A percentile compares a stretch with the other conserved stretches of the same genome.
Conservation (phyloP, 1,284 basidiomycete genomes). For the Cutaneotrichosporon sp. region DNA sequence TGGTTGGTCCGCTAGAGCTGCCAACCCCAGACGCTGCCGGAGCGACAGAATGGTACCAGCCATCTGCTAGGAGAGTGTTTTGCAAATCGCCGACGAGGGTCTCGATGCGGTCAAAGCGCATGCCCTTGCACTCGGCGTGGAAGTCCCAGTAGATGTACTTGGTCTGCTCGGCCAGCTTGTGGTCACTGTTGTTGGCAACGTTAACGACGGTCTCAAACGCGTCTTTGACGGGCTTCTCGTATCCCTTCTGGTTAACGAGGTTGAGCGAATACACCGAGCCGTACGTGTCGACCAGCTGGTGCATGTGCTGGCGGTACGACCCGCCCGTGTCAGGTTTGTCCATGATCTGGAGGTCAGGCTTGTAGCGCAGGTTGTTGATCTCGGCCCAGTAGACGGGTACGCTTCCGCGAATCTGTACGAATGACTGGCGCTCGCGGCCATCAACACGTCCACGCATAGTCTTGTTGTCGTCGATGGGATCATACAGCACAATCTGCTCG, state of each 20-base stretch:
- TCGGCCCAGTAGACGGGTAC: constrained; percentile 97
- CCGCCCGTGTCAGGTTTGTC: constrained; percentile 79
- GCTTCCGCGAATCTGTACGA: constrained; percentile 91
- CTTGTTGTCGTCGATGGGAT: constrained; percentile 56
- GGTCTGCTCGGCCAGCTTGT: constrained; percentile 54
- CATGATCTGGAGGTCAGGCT: constrained; percentile 96
- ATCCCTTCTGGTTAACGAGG: constrained; percentile 91
- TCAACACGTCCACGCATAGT: constrained; percentile 51
- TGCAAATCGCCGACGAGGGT: constrained; percentile 75
- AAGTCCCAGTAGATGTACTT: constrained; percentile 98
- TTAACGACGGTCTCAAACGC: constrained; percentile 78
- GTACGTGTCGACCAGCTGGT: constrained; percentile 72
- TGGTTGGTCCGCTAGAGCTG: constrained; percentile 22
- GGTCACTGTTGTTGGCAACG: constrained; percentile 41
- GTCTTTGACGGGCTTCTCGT: constrained; percentile 94
- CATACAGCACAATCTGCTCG: constrained; percentile 83
- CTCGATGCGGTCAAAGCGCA: constrained; percentile 92
- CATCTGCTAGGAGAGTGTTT: constrained; percentile 69
- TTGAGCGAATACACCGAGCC: constrained; percentile 82
- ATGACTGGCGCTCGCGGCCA: constrained; percentile 63
- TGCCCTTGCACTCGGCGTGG: constrained; percentile 90
- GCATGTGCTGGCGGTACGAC: constrained; percentile 72
- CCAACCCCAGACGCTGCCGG: constrained; percentile 23
- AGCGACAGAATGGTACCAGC: constrained; percentile 57
- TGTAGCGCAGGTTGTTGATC: constrained; percentile 92